Evolutionary conservation across 768 basidiomycete genomes (phyloP).

Genomic region (Xanthoconium stramineum): DNA sequence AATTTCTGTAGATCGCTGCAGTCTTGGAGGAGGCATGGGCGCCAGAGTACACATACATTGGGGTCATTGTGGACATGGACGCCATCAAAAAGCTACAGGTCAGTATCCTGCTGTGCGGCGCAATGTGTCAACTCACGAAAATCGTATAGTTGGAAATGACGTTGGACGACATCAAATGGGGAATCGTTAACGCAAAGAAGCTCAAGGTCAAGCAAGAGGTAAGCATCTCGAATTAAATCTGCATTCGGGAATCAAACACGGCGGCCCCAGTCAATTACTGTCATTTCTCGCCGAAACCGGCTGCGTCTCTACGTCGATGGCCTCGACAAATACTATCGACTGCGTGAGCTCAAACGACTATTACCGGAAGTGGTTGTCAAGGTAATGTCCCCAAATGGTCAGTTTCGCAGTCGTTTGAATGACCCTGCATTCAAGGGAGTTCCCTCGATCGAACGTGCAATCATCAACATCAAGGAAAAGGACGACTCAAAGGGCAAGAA

Average conservation of each 20-base stretch:
- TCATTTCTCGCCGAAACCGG: constrained; percentile 70
- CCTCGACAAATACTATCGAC: constrained; percentile 73
- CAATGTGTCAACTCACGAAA: background rate
- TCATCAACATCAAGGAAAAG: constrained; percentile 95
- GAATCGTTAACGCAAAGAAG: constrained; percentile 81
- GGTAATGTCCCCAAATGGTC: constrained; percentile 36
- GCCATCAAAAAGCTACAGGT: constrained; percentile 90
- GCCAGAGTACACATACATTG: constrained; percentile 87
- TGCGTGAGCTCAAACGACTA: constrained; percentile 83
- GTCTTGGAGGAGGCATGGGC: constrained; percentile 97
- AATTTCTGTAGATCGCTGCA: constrained; percentile 66
- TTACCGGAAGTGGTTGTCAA: constrained; percentile 89
- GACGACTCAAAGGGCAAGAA: constrained; percentile 76
- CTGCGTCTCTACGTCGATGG: constrained; percentile 79
- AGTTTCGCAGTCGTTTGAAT: background rate
- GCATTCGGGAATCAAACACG: background rate
- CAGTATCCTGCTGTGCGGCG: background rate
- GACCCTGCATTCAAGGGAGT: constrained; percentile 58
- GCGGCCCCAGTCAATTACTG: constrained; percentile 61
- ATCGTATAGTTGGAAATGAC: constrained; percentile 77
- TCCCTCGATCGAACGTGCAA: constrained; percentile 81
- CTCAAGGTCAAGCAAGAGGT: constrained; percentile 91
- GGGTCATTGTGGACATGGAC: constrained; percentile 85
- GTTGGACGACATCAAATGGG: constrained; percentile 90
- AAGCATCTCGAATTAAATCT: background rate